Conservation (phyloP, 2,329 filamentous ascomycete genomes). For the Fusarium setosum region DNA sequence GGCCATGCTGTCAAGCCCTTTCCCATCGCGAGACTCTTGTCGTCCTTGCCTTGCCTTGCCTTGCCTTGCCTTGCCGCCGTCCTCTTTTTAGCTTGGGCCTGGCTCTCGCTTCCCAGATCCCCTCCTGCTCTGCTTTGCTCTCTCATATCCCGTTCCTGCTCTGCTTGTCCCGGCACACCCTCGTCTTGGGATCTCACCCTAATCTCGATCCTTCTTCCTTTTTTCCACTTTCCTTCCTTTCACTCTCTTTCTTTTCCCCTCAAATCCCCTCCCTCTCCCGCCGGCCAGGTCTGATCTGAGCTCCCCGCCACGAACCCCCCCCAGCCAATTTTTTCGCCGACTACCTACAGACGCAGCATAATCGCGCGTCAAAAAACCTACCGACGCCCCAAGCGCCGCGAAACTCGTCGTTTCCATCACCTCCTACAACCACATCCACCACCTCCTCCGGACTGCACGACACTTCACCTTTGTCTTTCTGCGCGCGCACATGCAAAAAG, state of each 20-base stretch:
- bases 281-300: constrained; percentile 40
- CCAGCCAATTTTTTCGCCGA: constrained; percentile 36
- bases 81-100: constrained; percentile 38
- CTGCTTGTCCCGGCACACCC: constrained; percentile 32
- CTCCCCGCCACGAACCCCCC: constrained; percentile 41
- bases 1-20: constrained; percentile 33
- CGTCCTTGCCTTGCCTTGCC: too few species aligned
- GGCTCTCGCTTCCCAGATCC: constrained; percentile 29
- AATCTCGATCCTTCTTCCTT: constrained; percentile 36
- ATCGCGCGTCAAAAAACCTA: constrained; percentile 47
- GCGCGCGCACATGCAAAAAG: constrained; percentile 20
- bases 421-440: constrained; percentile 22
- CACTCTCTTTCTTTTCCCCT: constrained; percentile 13
- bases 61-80: constrained; percentile 44
- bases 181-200: constrained; percentile 37
- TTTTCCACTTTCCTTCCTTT: constrained; percentile 19
- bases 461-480: constrained; percentile 2
- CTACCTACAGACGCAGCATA: constrained; percentile 46
- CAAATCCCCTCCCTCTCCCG: constrained; percentile 25
- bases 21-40: constrained; percentile 15
- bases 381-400: constrained; percentile 46
- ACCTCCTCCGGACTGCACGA: constrained; percentile 7
- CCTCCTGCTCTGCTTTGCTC: not conserved
- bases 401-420: constrained; percentile 31
- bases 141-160: constrained; percentile 5